These are phyloP conservation scores for Geosmithia flava DNA, from an alignment of 2,329 filamentous ascomycete species.

Conservation along the genomic window DNA sequence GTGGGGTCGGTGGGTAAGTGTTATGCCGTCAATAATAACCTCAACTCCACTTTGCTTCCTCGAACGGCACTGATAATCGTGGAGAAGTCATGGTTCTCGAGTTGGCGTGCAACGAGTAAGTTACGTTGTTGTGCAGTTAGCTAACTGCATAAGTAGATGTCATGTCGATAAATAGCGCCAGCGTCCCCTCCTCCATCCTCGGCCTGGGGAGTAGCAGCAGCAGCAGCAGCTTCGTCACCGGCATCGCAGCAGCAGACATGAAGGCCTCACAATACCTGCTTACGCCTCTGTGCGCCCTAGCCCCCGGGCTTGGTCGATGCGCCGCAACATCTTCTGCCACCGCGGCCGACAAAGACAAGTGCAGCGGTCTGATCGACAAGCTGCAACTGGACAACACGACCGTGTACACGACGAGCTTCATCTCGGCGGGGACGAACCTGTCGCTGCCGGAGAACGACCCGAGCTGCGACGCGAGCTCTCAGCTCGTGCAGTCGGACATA, in stretches of 20 bases:
- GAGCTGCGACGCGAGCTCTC: conserved; percentile 17
- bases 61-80: too few species aligned
- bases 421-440: conserved; percentile 25
- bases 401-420: conserved; percentile 18
- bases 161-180: too few species aligned
- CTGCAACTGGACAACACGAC: conserved; percentile 18
- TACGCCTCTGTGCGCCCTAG: not conserved
- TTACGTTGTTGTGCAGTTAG: too few species aligned
- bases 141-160: too few species aligned
- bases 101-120: too few species aligned
- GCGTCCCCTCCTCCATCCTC: too few species aligned
- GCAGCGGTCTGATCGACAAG: conserved; percentile 12
- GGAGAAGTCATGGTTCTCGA: too few species aligned
- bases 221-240: too few species aligned
- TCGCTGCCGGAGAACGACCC: conserved; percentile 20
- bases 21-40: too few species aligned
- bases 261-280: not conserved
- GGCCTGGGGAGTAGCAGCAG: too few species aligned
- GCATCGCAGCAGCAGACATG: not conserved
- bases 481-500: conserved; percentile 8
- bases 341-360: conserved; percentile 2
- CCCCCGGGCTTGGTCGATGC: not conserved
- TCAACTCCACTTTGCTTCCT: too few species aligned
- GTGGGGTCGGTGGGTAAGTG: too few species aligned
- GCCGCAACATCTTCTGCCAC: not conserved